Percentiles rank a stretch among this genome's conserved stretches.
Conservation (phyloP, 495 filamentous ascomycete genomes). For the Podospora pseudocomata region DNA sequence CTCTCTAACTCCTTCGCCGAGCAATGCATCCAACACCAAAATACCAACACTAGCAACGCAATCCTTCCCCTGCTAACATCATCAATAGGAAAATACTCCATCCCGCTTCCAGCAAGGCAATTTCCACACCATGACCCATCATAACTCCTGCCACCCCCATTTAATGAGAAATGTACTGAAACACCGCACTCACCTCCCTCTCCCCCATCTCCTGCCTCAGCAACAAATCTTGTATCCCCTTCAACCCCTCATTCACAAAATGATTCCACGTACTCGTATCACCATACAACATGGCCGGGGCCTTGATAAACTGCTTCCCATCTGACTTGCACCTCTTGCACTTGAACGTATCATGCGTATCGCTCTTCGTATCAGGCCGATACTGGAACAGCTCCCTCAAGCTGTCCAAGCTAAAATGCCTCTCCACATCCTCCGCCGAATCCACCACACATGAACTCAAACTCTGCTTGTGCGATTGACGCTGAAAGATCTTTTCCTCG, state of each 20-base stretch:
- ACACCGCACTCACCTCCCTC: constrained; percentile 83
- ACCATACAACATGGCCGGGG: constrained; percentile 90
- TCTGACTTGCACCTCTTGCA: constrained; percentile 92
- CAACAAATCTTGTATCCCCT: constrained; percentile 84
- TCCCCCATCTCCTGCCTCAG: constrained; percentile 80
- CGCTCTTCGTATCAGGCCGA: constrained; percentile 73
- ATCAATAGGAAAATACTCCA: not conserved
- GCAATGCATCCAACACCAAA: constrained; percentile 3
- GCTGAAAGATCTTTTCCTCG: constrained; percentile 99
- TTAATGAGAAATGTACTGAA: constrained; percentile 95
- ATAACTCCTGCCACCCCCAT: not conserved
- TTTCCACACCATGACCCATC: not conserved
- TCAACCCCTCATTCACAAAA: constrained; percentile 75
- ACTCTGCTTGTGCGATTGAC: constrained; percentile 96
- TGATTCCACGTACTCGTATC: constrained; percentile 99
- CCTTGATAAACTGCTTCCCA: constrained; percentile 80
- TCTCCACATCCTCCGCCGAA: constrained; percentile 91
- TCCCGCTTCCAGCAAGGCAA: not conserved
- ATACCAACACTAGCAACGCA: constrained; percentile 1
- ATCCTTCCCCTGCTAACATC: not conserved
- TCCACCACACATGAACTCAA: constrained; percentile 97
- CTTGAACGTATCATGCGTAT: constrained; percentile 98
- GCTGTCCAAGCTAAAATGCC: constrained; percentile 88
- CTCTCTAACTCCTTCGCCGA: not conserved
- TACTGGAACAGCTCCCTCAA: constrained; percentile 93